These are phyloP conservation scores for Capsicum rhomboideum DNA, from an alignment of 257 asterid genomes.

Conservation along the genomic window DNA sequence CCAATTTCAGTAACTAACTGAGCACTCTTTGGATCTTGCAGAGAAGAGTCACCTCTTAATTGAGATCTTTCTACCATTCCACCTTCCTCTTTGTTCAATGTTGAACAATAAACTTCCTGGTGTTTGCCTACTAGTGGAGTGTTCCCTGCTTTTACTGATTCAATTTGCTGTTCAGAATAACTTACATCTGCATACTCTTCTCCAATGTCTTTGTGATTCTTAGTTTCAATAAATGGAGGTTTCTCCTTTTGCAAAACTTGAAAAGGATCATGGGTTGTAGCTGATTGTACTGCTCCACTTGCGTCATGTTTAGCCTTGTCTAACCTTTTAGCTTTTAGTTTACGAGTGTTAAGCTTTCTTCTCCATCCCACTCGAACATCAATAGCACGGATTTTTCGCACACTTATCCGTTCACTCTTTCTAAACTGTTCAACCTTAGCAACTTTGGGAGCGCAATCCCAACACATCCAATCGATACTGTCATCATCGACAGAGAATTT, in stretches of 20 bases:
- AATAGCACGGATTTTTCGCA: neutral
- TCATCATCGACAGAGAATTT: neutral
- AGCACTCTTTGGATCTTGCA: neutral
- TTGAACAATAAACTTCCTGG: neutral
- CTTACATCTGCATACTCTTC: neutral
- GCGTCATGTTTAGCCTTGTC: neutral
- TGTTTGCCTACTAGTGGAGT: neutral
- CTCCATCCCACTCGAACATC: neutral
- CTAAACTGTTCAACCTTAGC: neutral
- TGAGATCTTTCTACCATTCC: neutral
- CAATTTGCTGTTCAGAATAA: neutral
- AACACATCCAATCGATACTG: neutral
- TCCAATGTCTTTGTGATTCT: neutral
- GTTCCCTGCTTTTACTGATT: neutral
- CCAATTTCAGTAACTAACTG: neutral
- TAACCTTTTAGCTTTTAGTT: neutral
- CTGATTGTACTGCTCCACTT: neutral
- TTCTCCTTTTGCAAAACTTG: neutral
- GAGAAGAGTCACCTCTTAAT: neutral
- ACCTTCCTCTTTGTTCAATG: neutral
- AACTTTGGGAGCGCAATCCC: neutral
- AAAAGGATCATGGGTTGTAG: neutral
- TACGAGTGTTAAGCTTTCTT: neutral
- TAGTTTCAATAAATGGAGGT: neutral
- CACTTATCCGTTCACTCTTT: neutral